A percentile compares a stretch with the other conserved stretches of the same genome.
These are phyloP conservation scores for Suillus variegatus DNA, from an alignment of 768 basidiomycete species.

Conservation along the genomic window DNA sequence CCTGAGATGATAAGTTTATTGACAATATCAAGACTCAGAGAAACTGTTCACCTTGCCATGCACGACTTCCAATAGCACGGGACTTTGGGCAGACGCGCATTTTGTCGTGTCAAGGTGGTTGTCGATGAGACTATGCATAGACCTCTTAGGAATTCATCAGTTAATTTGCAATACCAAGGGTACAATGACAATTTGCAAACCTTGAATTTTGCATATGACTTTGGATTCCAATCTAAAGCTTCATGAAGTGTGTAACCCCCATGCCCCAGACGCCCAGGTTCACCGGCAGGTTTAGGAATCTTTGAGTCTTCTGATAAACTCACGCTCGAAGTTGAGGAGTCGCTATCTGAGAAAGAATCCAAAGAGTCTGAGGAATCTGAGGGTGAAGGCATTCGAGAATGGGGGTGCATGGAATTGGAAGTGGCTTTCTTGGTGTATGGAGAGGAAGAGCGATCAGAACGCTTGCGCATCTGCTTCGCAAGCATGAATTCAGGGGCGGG, in stretches of 20 bases:
- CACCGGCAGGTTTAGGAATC: slow-evolving; percentile 27
- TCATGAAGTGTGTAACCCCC: slow-evolving; percentile 28
- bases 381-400: not conserved
- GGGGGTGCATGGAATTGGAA: not conserved
- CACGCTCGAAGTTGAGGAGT: not conserved
- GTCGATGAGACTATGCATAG: slow-evolving; percentile 4
- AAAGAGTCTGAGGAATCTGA: not conserved
- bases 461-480: not conserved
- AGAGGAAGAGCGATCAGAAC: not conserved
- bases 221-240: slow-evolving; percentile 20
- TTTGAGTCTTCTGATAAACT: slow-evolving; percentile 10
- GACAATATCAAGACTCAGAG: not conserved
- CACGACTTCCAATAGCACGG: not conserved
- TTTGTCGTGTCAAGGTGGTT: slow-evolving; percentile 11
- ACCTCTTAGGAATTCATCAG: no score
- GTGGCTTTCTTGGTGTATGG: not conserved
- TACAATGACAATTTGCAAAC: slow-evolving; percentile 12
- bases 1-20: slow-evolving; percentile 1
- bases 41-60: not conserved
- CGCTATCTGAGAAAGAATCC: not conserved
- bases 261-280: slow-evolving; percentile 21
- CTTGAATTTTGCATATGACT: slow-evolving; percentile 20
- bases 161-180: not conserved
- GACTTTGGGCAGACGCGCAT: slow-evolving; percentile 14
- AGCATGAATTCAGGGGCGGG: not conserved